Evolutionary conservation across 2,329 filamentous ascomycete species (phyloP), one percentile per base, ranked within the genome.

Genomic region (Nemania serpens): DNA sequence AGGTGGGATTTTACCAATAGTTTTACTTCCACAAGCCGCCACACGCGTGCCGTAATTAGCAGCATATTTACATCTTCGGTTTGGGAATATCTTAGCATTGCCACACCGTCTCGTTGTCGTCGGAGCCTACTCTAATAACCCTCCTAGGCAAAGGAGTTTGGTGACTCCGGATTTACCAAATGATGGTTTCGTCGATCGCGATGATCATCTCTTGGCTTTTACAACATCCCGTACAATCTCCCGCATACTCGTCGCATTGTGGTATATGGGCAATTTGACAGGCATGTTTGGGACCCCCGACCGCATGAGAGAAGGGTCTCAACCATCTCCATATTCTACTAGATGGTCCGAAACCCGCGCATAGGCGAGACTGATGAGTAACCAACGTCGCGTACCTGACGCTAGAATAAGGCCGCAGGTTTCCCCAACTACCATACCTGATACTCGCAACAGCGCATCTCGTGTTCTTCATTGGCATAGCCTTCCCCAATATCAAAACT

Each of bases 401-500:
- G 17, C 46, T 45, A 7, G 37, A 42, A 29, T 29, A 29, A 7
- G 25, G 7, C 25, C 36, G 20, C 36, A 33, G 18, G 18, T 37
- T 50, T 29, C 39, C 15, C 20, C 22, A 17, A 25, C 17, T 50
- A 37, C 51, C 55, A 47, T 53, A 54, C 18, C 12, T 61, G 54
- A 58, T 52, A 55, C 55, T 41, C 7, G 45, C 46, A 55, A 46
- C 46, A 55, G 46, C 22, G 25, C 48, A 25, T 47, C 20, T 53
- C 29, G 34, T 52, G 25, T 34, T 53, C 12, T 48, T 50, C 50
- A 50, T 53, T 61, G 45, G 55, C 12, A 13, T 17, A 51, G 41
- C 37, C n/a, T 59, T 53, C 59, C 43, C 62, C 54, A 62, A 60
- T 60, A 37, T 62, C 53, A 25, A 46, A 55, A 50, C 47, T 41